Evolutionary conservation across 352 stramenopile species (phyloP).

Genomic region (Globisporangium emineosum): DNA sequence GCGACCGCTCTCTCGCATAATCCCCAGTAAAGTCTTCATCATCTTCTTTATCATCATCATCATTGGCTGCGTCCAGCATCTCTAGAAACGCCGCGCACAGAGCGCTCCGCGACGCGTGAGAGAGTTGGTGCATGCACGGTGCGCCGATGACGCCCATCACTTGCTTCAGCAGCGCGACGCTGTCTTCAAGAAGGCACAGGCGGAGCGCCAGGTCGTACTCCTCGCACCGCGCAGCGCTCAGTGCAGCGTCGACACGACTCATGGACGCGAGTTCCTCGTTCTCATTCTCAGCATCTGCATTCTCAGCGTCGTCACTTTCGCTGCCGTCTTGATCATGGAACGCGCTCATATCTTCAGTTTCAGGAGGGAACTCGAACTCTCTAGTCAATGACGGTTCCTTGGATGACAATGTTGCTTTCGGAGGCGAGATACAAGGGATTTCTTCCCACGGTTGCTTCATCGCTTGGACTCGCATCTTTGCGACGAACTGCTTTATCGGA

Average conservation of each 20-base stretch:
- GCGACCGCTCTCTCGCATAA: background rate
- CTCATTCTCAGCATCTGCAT: constrained; percentile 10
- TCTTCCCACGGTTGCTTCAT: constrained; percentile 10
- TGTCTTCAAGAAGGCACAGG: constrained; percentile 54
- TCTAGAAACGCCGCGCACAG: constrained; percentile 53
- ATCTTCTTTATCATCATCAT: background rate
- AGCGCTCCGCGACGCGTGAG: constrained; percentile 30
- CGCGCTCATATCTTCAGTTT: background rate
- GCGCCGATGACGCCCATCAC: constrained; percentile 28
- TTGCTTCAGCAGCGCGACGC: constrained; percentile 35
- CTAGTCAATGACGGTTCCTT: background rate
- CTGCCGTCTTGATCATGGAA: background rate
- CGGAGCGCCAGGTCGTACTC: constrained; percentile 52
- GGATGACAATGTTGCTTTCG: no score
- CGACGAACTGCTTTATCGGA: constrained; percentile 30
- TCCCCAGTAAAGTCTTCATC: background rate
- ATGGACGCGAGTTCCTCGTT: constrained; percentile 18
- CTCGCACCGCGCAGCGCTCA: constrained; percentile 35
- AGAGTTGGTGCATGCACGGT: constrained; percentile 36
- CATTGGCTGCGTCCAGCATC: constrained; percentile 29
- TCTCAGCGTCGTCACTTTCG: background rate
- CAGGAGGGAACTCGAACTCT: constrained; percentile 3
- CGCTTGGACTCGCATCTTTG: constrained; percentile 20
- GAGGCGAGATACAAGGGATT: constrained; percentile 19
- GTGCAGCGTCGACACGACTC: constrained; percentile 35